These are phyloP conservation scores for Mycoemilia scoparia DNA, from an alignment of 192 early-diverging fungal species.

Conservation along the genomic window DNA sequence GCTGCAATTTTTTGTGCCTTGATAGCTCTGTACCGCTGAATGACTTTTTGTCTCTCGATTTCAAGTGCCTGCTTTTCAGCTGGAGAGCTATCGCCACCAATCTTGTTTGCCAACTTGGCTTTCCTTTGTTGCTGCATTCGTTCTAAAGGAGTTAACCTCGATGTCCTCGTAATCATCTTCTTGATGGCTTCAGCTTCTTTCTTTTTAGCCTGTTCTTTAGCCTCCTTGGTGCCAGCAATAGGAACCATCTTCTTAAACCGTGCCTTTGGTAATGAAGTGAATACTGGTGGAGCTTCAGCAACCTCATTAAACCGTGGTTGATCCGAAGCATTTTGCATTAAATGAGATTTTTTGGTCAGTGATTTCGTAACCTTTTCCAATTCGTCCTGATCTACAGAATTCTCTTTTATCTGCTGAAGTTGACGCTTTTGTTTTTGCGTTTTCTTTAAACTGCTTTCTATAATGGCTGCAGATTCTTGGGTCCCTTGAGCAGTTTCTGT, in stretches of 20 bases:
- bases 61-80: constrained; percentile 25
- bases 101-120: constrained; percentile 7
- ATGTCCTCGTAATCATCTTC: constrained; percentile 21
- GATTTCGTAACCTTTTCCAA: not conserved
- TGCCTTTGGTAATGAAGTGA: constrained; percentile 20
- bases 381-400: constrained; percentile 3
- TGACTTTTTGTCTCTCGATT: constrained; percentile 19
- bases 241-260: constrained; percentile 23
- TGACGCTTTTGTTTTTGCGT: constrained; percentile 5
- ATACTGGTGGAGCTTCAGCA: constrained; percentile 22
- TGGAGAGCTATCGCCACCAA: constrained; percentile 16
- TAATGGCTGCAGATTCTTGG: constrained; percentile 14
- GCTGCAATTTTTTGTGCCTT: too few species aligned
- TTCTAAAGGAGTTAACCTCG: constrained; percentile 20
- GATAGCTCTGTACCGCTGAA: constrained; percentile 25
- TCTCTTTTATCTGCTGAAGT: constrained; percentile 5
- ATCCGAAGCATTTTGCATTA: too few species aligned
- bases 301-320: constrained; percentile 22
- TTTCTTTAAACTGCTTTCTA: not conserved
- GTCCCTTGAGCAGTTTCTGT: too few species aligned
- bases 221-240: constrained; percentile 16
- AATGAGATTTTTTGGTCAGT: too few species aligned
- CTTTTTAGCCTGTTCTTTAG: constrained; percentile 4
- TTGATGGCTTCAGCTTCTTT: constrained; percentile 18
- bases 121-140: constrained; percentile 24